Conservation (phyloP, 345 rosid genomes). For the Gossypium ekmanianum region DNA sequence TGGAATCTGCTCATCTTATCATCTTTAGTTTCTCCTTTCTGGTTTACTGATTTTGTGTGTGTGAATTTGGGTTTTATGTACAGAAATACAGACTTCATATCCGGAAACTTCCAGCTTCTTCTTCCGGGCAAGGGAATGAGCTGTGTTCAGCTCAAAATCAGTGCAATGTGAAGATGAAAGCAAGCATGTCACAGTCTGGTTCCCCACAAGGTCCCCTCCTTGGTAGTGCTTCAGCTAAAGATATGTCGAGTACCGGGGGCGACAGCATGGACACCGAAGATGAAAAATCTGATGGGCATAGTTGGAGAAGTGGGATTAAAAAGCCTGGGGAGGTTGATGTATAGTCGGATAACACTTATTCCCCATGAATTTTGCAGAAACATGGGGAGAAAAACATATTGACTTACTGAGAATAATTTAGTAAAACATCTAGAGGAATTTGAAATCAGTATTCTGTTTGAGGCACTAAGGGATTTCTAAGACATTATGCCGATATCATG, state of each 20-base stretch:
- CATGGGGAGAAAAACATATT: neutral
- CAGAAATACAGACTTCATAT: conserved; percentile 85
- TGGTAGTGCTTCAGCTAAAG: conserved; percentile 29
- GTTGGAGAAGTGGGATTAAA: conserved; percentile 34
- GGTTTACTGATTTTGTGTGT: neutral
- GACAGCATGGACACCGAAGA: conserved; percentile 52
- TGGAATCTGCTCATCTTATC: neutral
- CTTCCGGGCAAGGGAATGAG: conserved; percentile 24
- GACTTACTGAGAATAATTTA: conserved; percentile 8
- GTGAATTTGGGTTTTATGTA: conserved; percentile 17
- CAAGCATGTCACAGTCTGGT: conserved; percentile 39
- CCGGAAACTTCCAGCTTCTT: conserved; percentile 41
- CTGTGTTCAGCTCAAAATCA: conserved; percentile 35
- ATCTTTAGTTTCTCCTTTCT: neutral
- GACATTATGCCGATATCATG: conserved; percentile 1
- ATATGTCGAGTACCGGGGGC: conserved; percentile 38
- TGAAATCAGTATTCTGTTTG: neutral
- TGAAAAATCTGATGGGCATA: conserved; percentile 52
- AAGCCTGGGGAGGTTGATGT: conserved; percentile 6
- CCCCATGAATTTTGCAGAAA: conserved; percentile 13
- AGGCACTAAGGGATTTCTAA: neutral
- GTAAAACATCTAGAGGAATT: neutral
- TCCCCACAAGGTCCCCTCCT: conserved; percentile 63
- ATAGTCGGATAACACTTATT: conserved; percentile 17
- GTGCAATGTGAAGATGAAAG: conserved; percentile 32